Conservation (phyloP, 331 rosid species). For the Erythrophleum ivorense region DNA sequence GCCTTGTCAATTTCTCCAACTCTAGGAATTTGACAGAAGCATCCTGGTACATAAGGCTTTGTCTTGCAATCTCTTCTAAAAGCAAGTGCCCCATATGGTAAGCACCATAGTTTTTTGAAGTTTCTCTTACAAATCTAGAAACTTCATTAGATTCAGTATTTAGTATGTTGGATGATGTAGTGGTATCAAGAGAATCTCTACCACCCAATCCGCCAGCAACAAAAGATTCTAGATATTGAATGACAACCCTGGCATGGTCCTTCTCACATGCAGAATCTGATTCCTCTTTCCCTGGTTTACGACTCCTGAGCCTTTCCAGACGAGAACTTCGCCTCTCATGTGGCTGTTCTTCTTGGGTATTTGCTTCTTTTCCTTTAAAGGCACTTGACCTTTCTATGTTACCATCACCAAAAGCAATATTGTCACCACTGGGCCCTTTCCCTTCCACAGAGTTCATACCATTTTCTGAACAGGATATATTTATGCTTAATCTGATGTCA, state of each 20-base stretch:
- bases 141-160: conserved; percentile 66
- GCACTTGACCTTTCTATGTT: conserved; percentile 52
- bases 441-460: conserved; percentile 51
- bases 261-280: conserved; percentile 71
- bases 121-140: conserved; percentile 65
- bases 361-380: conserved; percentile 72
- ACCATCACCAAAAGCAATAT: conserved; percentile 51
- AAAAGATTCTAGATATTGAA: conserved; percentile 80
- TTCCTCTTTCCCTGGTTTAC: conserved; percentile 94
- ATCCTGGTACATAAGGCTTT: conserved; percentile 62
- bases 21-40: conserved; percentile 78
- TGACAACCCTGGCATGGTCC: conserved; percentile 76
- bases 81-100: conserved; percentile 86
- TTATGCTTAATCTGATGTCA: conserved; percentile 68
- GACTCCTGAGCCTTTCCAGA: conserved; percentile 94
- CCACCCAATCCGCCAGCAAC: conserved; percentile 57
- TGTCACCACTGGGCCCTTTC: conserved; percentile 55
- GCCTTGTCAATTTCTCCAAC: conserved; percentile 88
- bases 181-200: conserved; percentile 46
- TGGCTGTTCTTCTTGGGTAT: conserved; percentile 73
- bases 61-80: conserved; percentile 74
- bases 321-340: conserved; percentile 97
- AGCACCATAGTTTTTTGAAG: conserved; percentile 80
- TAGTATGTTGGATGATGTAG: conserved; percentile 52
- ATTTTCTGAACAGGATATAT: conserved; percentile 64